Conservation (phyloP, 108 stramenopile species). For the Epipyxis sp. region DNA sequence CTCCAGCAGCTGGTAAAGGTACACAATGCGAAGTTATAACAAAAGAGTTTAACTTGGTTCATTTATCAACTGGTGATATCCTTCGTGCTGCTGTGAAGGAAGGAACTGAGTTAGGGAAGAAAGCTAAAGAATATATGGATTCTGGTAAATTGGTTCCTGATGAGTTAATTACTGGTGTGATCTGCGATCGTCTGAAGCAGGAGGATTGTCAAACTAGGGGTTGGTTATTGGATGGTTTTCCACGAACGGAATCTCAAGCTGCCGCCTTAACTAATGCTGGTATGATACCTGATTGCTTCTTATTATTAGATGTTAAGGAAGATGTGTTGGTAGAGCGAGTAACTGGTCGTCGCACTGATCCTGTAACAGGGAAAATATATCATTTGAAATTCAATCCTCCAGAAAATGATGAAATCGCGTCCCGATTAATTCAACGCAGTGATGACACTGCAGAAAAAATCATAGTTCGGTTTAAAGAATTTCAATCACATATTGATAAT, state of each 20-base stretch:
- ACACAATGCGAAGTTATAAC: conserved; percentile 74
- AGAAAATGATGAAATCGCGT: conserved; percentile 63
- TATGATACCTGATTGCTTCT: conserved; percentile 74
- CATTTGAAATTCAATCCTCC: conserved; percentile 84
- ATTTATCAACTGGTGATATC: conserved; percentile 81
- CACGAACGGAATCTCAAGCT: conserved; percentile 80
- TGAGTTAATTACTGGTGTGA: conserved; percentile 83
- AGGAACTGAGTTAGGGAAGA: conserved; percentile 58
- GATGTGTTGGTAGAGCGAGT: conserved; percentile 85
- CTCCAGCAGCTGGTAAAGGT: conserved; percentile 93
- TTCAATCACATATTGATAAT: conserved; percentile 68
- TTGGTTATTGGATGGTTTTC: conserved; percentile 96
- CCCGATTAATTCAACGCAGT: conserved; percentile 71
- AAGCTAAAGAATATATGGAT: conserved; percentile 83
- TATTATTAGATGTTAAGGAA: conserved; percentile 90
- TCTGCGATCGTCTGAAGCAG: conserved; percentile 76
- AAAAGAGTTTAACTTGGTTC: conserved; percentile 68
- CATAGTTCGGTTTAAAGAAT: conserved; percentile 75
- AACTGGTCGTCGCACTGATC: conserved; percentile 88
- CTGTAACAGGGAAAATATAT: conserved; percentile 90
- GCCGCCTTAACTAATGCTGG: conserved; percentile 74
- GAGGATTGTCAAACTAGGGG: conserved; percentile 74
- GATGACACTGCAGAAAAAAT: conserved; percentile 98
- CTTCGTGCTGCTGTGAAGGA: conserved; percentile 54
- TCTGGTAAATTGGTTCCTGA: conserved; percentile 89